Conservation (phyloP, 2,329 filamentous ascomycete species). For the Orbilia ellipsospora region DNA sequence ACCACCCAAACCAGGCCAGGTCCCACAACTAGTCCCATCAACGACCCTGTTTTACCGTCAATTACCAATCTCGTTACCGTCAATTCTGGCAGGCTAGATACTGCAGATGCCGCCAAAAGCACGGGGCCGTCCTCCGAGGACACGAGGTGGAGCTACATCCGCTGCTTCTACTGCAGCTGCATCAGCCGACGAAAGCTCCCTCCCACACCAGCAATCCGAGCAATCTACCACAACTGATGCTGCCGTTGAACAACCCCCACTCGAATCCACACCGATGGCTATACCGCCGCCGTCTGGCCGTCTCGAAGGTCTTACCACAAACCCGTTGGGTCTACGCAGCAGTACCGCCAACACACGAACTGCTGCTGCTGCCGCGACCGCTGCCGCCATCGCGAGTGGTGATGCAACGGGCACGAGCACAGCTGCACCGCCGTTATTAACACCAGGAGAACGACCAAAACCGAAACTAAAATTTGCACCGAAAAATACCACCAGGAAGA, state of each 20-base stretch:
- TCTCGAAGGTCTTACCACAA: constrained; percentile 56
- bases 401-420: not conserved
- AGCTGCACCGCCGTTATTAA: constrained; percentile 30
- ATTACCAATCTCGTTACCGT: not conserved
- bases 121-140: constrained; percentile 19
- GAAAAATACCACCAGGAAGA: constrained; percentile 57
- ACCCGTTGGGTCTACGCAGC: constrained; percentile 16
- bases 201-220: not conserved
- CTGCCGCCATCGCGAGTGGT: not conserved
- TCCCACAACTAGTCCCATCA: not conserved
- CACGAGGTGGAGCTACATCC: constrained; percentile 23
- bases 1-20: too few species aligned
- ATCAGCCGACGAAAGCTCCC: constrained; percentile 7
- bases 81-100: not conserved
- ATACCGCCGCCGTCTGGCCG: constrained; percentile 58
- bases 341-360: not conserved
- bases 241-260: constrained; percentile 4
- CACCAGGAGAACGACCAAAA: constrained; percentile 34
- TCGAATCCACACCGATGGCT: constrained; percentile 49
- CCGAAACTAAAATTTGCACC: constrained; percentile 58
- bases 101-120: constrained; percentile 37
- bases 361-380: constrained; percentile 19
- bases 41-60: not conserved
- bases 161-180: constrained; percentile 10
- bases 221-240: constrained; percentile 13